A percentile compares a stretch with the other conserved stretches of the same genome.
These are phyloP conservation scores for Pythium periplocum DNA, from an alignment of 352 stramenopile species.

Conservation along the genomic window DNA sequence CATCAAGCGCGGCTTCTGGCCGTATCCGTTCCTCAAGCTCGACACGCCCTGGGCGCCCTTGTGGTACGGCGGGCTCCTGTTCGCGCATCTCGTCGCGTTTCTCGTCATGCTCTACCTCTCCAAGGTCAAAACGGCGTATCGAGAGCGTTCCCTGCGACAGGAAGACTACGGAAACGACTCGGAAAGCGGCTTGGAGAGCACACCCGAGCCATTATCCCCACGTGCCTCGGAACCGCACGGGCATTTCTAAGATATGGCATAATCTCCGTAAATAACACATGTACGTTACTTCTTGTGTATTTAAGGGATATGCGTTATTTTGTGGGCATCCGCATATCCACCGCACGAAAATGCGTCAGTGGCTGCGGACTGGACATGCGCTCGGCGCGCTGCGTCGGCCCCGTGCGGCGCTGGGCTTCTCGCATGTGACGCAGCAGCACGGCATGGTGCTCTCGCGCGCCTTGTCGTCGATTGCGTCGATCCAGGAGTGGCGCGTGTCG, in stretches of 20 bases:
- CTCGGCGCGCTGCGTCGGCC: slow-evolving; percentile 7
- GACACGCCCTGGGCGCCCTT: slow-evolving; percentile 66
- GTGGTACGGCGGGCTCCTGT: slow-evolving; percentile 61
- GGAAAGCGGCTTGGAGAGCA: too few species aligned
- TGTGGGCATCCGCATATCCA: neutral
- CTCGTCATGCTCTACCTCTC: slow-evolving; percentile 40
- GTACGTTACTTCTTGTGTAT: too few species aligned
- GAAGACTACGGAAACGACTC: too few species aligned
- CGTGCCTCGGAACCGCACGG: neutral
- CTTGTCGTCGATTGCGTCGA: slow-evolving; percentile 20
- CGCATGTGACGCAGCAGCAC: neutral
- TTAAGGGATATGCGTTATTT: too few species aligned
- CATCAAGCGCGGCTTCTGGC: slow-evolving; percentile 64
- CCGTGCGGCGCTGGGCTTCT: neutral
- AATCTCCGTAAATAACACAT: too few species aligned
- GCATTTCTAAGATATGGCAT: slow-evolving; percentile 1
- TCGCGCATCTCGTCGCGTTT: slow-evolving; percentile 39
- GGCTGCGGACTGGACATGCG: slow-evolving; percentile 8
- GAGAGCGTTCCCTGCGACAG: neutral
- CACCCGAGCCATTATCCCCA: slow-evolving; percentile 2
- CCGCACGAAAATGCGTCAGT: slow-evolving; percentile 3
- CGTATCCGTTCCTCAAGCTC: slow-evolving; percentile 73
- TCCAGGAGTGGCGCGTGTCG: slow-evolving; percentile 36
- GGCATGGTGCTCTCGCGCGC: neutral
- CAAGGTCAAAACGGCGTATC: slow-evolving; percentile 25